Percentiles rank a stretch among this genome's conserved stretches.
Evolutionary conservation across 495 filamentous ascomycete species (phyloP).

Genomic region (Trichoderma gamsii): DNA sequence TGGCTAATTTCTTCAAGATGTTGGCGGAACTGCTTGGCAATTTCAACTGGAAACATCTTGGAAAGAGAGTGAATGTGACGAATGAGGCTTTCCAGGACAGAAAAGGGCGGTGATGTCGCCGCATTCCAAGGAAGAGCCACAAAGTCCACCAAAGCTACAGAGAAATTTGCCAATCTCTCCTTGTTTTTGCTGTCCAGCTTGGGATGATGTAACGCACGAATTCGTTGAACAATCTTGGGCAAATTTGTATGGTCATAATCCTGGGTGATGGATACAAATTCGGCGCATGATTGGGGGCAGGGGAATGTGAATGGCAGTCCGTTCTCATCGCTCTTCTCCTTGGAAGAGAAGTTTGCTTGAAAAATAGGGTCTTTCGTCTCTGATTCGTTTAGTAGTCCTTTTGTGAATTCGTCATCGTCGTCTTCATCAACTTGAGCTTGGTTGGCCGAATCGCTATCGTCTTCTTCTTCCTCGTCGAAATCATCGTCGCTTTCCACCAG

Average conservation of each 20-base stretch:
- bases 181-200: slow-evolving; percentile 81
- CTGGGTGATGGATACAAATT: slow-evolving; percentile 61
- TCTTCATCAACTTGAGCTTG: slow-evolving; percentile 22
- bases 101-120: slow-evolving; percentile 22
- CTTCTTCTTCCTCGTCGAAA: slow-evolving; percentile 45
- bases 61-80: slow-evolving; percentile 59
- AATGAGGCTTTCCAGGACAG: slow-evolving; percentile 36
- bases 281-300: slow-evolving; percentile 71
- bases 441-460: slow-evolving; percentile 32
- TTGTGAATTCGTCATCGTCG: slow-evolving; percentile 63
- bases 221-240: slow-evolving; percentile 76
- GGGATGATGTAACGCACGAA: slow-evolving; percentile 84
- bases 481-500: slow-evolving; percentile 51
- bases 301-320: slow-evolving; percentile 73
- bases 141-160: slow-evolving; percentile 70
- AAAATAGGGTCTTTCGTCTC: slow-evolving; percentile 43
- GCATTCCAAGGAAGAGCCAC: slow-evolving; percentile 46
- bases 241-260: slow-evolving; percentile 55
- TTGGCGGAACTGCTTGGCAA: slow-evolving; percentile 67
- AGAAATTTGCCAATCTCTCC: slow-evolving; percentile 67
- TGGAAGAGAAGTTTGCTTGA: slow-evolving; percentile 23
- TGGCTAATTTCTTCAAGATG: slow-evolving; percentile 61
- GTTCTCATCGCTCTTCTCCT: slow-evolving; percentile 34
- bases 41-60: slow-evolving; percentile 69
- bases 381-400: slow-evolving; percentile 52